Evolutionary conservation across 192 early-diverging fungal genomes (phyloP), one percentile per base, ranked within the genome.

Genomic region (Lunasporangiospora selenospora): DNA sequence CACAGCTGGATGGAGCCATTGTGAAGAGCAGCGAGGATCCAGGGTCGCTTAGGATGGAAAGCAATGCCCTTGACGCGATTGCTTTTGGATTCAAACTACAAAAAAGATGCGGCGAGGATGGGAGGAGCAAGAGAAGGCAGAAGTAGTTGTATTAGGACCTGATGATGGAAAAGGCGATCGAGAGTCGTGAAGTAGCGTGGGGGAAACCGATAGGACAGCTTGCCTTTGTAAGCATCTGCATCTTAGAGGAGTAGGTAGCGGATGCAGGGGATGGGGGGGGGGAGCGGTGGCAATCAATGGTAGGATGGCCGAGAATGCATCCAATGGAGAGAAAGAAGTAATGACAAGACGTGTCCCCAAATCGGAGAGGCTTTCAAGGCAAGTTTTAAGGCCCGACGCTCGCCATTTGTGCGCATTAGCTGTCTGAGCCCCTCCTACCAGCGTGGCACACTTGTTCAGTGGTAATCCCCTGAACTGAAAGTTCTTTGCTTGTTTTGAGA

Each of bases 1-100:
- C 96, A 98, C 51, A 97, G 85, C 81, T 98, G 96, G 50, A 98
- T 83, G 56, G 90, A 92, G 9, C 96, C 97, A 78, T 95, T 99
- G 75, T 99, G 95, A 47, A 99, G 82, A 26, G 94, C 88, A 16
- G 95, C 93, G 38, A 99, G 87, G 60, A 97, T 94, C 97, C 97
- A 99, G 13, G 97, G 94, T 45, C 97, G 89, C 76, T 95, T 98
- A 2, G 95, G 93, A 60, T 97, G 95, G 80, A 98, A 97, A 32
- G 90, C 90, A 60, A 95, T 81, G 30, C 93, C 93, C 78, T 97
- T 98, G 57, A 97, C 96, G 56, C 95, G 88, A 75, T 93, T 98
- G 78, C 93, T 95, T 79, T 98, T 98, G 21, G 95, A 95, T 79
- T 98, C 96, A 81, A 98, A 98, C 88, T 98, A 81, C 10, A 34